These are phyloP conservation scores for Cyclanthera cordifolia DNA, from an alignment of 306 rosid species.

Conservation along the genomic window DNA sequence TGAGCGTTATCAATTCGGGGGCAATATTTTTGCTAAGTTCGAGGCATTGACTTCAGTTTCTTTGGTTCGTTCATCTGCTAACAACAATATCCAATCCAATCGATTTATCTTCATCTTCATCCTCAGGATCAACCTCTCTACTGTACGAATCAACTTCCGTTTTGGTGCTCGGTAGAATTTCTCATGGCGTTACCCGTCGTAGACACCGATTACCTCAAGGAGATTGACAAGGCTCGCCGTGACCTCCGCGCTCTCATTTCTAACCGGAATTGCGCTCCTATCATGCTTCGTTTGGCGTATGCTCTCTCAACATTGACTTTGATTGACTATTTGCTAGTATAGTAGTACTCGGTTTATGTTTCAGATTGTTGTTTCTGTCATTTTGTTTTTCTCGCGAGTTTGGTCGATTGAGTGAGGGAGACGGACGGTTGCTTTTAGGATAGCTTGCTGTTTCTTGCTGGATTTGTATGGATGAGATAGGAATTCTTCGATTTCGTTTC, in stretches of 20 bases:
- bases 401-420: no score
- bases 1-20: slow-evolving; percentile 10
- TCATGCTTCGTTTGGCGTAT: slow-evolving; percentile 92
- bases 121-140: background rate
- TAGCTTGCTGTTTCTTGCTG: background rate
- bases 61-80: background rate
- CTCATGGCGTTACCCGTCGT: slow-evolving; percentile 64
- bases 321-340: background rate
- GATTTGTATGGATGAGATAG: background rate
- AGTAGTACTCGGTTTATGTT: background rate
- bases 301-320: slow-evolving; percentile 9
- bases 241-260: slow-evolving; percentile 84
- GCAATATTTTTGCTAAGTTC: background rate
- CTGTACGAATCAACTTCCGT: background rate
- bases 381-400: background rate
- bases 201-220: slow-evolving; percentile 57
- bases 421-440: background rate
- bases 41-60: background rate
- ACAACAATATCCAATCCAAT: slow-evolving; percentile 3
- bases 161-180: background rate
- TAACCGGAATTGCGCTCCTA: slow-evolving; percentile 65
- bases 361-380: background rate
- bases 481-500: background rate
- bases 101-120: background rate
- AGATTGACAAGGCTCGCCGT: slow-evolving; percentile 76